A percentile compares a stretch with the other conserved stretches of the same genome.
These are phyloP conservation scores for Beauveria bassiana DNA, from an alignment of 2,329 filamentous ascomycete genomes.

Conservation along the genomic window DNA sequence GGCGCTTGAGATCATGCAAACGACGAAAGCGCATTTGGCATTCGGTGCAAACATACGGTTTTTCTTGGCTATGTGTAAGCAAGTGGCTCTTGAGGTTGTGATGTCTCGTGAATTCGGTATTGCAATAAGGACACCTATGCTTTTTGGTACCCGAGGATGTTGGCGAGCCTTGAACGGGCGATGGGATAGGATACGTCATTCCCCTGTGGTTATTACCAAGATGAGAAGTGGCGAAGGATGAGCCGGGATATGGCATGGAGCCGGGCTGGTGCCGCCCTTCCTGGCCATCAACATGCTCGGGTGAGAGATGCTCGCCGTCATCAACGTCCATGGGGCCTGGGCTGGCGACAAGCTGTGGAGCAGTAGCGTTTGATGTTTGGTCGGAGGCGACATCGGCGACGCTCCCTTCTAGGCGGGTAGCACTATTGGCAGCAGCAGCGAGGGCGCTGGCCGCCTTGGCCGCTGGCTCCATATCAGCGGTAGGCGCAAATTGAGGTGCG, in stretches of 20 bases:
- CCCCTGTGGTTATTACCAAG: conserved; percentile 42
- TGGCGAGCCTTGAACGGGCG: conserved; percentile 38
- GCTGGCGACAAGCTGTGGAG: conserved; percentile 39
- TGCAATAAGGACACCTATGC: conserved; percentile 94
- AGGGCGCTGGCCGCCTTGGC: conserved; percentile 28
- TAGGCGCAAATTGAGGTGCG: conserved; percentile 36
- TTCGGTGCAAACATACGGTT: conserved; percentile 90
- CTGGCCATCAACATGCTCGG: conserved; percentile 36
- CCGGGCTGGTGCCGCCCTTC: conserved; percentile 43
- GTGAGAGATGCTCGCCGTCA: conserved; percentile 26
- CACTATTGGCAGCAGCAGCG: conserved; percentile 25
- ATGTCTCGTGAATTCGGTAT: conserved; percentile 93
- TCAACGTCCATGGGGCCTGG: conserved; percentile 50
- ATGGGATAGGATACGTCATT: conserved; percentile 51
- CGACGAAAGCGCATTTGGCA: conserved; percentile 89
- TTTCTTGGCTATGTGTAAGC: conserved; percentile 95
- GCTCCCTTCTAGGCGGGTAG: conserved; percentile 29
- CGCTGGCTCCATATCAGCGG: conserved; percentile 35
- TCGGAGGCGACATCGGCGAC: conserved; percentile 35
- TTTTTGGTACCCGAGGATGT: conserved; percentile 65
- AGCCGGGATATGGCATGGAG: conserved; percentile 49
- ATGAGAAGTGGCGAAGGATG: conserved; percentile 34
- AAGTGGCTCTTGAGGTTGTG: conserved; percentile 97
- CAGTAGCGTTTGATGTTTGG: conserved; percentile 32
- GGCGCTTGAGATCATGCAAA: conserved; percentile 89